phyloP scores from a whole-genome alignment of 805 yeast species.

The Ascoidea rubescens region DNA sequence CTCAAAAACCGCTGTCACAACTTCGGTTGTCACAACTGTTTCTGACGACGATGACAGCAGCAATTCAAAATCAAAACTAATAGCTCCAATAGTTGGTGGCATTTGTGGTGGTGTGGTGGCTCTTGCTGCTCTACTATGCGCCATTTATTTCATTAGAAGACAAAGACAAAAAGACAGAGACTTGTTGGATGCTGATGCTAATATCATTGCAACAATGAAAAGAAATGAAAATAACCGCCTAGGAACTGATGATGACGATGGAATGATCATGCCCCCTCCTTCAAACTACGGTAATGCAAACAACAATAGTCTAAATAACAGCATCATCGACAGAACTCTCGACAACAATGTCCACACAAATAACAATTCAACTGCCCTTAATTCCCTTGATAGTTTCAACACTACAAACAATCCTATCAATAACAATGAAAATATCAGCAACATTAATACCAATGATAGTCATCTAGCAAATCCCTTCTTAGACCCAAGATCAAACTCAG shows the following conservation, averaged over 20 bases:
- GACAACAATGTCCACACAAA: not conserved
- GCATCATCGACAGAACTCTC: not conserved
- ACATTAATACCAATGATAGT: not conserved
- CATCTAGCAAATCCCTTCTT: not conserved
- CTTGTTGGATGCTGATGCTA: slow-evolving; percentile 11
- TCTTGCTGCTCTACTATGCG: slow-evolving; percentile 7
- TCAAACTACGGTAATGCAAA: not conserved
- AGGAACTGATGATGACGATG: not conserved
- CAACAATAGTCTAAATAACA: no score
- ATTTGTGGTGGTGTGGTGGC: slow-evolving; percentile 11
- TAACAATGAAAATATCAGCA: no score
- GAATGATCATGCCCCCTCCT: not conserved
- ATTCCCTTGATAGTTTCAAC: no score
- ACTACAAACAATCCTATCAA: no score
- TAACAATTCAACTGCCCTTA: no score
- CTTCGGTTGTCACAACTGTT: slow-evolving; percentile 6
- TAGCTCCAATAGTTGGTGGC: slow-evolving; percentile 12
- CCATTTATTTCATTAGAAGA: slow-evolving; percentile 8
- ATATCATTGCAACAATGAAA: slow-evolving; percentile 9
- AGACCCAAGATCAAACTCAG: not conserved
- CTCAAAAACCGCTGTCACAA: slow-evolving; percentile 7
- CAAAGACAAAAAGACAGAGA: slow-evolving; percentile 11
- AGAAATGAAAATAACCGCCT: slow-evolving; percentile 5
- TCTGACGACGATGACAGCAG: not conserved
- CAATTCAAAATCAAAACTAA: slow-evolving; percentile 6